Evolutionary conservation across 164 flowering plant genomes (phyloP).

Genomic region (Vitis rupestris): DNA sequence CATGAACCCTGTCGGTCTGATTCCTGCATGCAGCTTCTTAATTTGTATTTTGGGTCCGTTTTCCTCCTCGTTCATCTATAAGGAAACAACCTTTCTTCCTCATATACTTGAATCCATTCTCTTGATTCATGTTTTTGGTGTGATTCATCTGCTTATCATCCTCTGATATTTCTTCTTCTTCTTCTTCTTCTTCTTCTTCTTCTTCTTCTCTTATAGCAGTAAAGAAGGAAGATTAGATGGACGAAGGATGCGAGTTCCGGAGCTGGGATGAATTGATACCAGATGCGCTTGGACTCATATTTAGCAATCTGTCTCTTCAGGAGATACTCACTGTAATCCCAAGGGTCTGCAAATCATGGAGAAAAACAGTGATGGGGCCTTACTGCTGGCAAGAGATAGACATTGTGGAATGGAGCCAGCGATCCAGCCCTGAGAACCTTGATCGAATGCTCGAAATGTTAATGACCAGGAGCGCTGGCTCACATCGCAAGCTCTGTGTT

Average conservation of each 20-base stretch:
- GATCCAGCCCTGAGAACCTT: constrained; percentile 27
- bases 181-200: too few relatives aligned
- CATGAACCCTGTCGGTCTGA: too few relatives aligned
- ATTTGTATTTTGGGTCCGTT: too few relatives aligned
- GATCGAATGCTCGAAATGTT: constrained; percentile 52
- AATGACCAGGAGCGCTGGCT: constrained; percentile 43
- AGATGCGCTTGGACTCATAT: constrained; percentile 65
- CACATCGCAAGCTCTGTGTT: constrained; percentile 40
- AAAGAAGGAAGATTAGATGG: constrained; percentile 23
- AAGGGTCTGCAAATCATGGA: constrained; percentile 77
- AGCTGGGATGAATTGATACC: constrained; percentile 74
- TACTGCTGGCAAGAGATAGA: constrained; percentile 88
- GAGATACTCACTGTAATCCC: constrained; percentile 71
- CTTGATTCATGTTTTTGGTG: too few relatives aligned
- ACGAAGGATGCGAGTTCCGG: constrained; percentile 30
- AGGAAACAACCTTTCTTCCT: too few relatives aligned
- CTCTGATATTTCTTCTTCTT: too few relatives aligned
- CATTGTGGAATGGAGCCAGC: constrained; percentile 65
- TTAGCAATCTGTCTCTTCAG: constrained; percentile 55
- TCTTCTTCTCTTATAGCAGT: too few relatives aligned
- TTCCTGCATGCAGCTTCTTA: too few relatives aligned
- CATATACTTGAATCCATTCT: too few relatives aligned
- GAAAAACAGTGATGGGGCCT: constrained; percentile 58
- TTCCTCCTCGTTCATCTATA: too few relatives aligned
- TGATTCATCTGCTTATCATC: too few relatives aligned